Conservation (phyloP, 768 basidiomycete genomes). For the Kwoniella heveanensis region DNA sequence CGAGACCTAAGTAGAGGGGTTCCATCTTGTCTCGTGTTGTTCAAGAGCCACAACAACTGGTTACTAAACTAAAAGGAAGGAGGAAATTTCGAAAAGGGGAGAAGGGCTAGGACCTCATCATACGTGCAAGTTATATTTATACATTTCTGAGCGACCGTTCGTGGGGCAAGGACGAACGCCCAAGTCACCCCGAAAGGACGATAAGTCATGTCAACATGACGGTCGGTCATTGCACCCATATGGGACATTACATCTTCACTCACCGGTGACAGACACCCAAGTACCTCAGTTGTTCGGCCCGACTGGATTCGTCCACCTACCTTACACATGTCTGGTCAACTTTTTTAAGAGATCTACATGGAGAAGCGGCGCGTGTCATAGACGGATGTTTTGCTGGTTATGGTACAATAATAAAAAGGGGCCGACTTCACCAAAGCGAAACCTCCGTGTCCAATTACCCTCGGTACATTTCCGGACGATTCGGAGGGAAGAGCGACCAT, state of each 20-base stretch:
- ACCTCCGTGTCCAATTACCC: too few relatives aligned
- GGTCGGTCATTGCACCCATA: not conserved
- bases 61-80: not conserved
- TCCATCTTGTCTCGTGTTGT: not conserved
- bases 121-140: not conserved
- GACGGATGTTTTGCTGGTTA: not conserved
- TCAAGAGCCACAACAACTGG: too few relatives aligned
- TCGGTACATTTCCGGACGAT: not conserved
- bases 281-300: not conserved
- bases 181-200: not conserved
- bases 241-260: not conserved
- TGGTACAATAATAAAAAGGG: not conserved
- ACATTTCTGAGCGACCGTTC: not conserved
- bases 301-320: not conserved
- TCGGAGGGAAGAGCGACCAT: too few relatives aligned
- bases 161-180: not conserved
- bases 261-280: not conserved
- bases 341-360: not conserved
- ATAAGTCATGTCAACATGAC: not conserved
- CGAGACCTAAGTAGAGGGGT: slow-evolving; percentile 70
- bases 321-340: not conserved
- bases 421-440: not conserved
- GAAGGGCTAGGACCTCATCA: not conserved
- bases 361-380: not conserved
- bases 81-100: not conserved